These are phyloP conservation scores for Daldinia eschscholtzii DNA, from an alignment of 2,329 filamentous ascomycete genomes.

Conservation along the genomic window DNA sequence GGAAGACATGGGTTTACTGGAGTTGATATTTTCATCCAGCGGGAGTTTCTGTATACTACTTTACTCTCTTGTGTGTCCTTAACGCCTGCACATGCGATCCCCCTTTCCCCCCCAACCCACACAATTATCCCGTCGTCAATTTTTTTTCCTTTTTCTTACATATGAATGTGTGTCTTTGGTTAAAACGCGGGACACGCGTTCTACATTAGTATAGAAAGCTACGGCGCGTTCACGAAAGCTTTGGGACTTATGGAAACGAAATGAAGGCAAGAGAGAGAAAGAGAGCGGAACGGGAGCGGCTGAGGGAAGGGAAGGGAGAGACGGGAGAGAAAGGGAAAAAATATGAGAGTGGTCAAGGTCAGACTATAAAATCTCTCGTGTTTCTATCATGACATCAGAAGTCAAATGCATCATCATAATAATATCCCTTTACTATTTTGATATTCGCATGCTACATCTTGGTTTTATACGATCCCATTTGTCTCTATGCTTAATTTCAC, in stretches of 20 bases:
- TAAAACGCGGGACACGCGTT: conserved; percentile 34
- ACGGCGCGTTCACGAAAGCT: conserved; percentile 36
- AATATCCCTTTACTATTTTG: conserved; percentile 40
- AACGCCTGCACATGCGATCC: conserved; percentile 43
- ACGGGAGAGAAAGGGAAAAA: conserved; percentile 13
- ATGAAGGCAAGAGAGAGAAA: not conserved
- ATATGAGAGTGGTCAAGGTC: conserved; percentile 32
- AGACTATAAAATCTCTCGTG: conserved; percentile 23
- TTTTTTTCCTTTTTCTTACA: conserved; percentile 22
- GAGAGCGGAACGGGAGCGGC: conserved; percentile 8
- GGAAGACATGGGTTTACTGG: conserved; percentile 40
- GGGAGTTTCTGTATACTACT: conserved; percentile 52
- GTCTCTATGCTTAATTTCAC: not conserved
- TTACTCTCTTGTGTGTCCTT: conserved; percentile 43
- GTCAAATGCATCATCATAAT: conserved; percentile 43
- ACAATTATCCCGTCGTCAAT: conserved; percentile 31
- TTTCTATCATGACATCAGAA: conserved; percentile 35
- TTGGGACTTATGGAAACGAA: conserved; percentile 36
- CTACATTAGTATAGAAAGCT: conserved; percentile 39
- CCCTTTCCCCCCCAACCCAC: conserved; percentile 8
- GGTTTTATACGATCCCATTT: not conserved
- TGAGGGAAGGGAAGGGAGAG: not conserved
- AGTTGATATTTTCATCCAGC: conserved; percentile 40
- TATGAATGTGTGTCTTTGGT: conserved; percentile 32
- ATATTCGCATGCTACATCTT: not conserved